A percentile compares a stretch with the other conserved stretches of the same genome.
Evolutionary conservation across 768 basidiomycete species (phyloP).

Genomic region (Rhizopogon vesiculosus): DNA sequence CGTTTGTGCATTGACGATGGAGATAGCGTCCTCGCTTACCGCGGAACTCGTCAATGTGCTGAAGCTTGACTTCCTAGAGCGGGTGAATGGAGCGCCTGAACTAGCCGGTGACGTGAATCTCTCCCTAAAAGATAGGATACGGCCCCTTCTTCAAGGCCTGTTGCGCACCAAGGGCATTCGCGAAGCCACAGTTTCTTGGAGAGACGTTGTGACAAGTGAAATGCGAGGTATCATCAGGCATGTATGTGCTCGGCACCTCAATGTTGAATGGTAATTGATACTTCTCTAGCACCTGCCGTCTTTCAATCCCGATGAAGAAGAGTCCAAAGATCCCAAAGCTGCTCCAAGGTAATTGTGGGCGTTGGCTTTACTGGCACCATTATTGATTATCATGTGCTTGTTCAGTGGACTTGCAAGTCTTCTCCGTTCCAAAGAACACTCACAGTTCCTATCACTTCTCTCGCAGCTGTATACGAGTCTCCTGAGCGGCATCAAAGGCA

Average conservation of each 20-base stretch:
- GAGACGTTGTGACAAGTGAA: conserved; percentile 61
- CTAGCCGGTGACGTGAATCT: conserved; percentile 28
- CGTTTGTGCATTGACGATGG: conserved; percentile 62
- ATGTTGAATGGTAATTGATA: not conserved
- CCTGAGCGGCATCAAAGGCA: conserved; percentile 60
- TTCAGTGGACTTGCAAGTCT: conserved; percentile 41
- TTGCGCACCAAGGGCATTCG: conserved; percentile 66
- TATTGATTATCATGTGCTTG: conserved; percentile 2
- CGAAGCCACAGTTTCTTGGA: conserved; percentile 65
- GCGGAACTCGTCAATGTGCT: conserved; percentile 73
- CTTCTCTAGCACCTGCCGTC: conserved; percentile 51
- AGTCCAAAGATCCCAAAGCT: conserved; percentile 27
- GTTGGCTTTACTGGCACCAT: not conserved
- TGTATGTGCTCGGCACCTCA: conserved; percentile 37
- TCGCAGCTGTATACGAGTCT: conserved; percentile 57
- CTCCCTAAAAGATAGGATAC: conserved; percentile 56
- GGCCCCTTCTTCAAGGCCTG: conserved; percentile 75
- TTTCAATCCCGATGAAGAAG: conserved; percentile 53
- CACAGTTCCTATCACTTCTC: conserved; percentile 61
- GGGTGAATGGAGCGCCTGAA: conserved; percentile 30
- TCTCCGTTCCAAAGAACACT: conserved; percentile 63
- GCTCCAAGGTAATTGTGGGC: conserved; percentile 17
- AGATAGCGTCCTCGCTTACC: conserved; percentile 75
- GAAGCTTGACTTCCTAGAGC: conserved; percentile 57
- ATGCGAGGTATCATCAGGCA: conserved; percentile 52